Base-by-base conservation (phyloP, 2,329 filamentous ascomycete species). In the Eurotiales sp. region DNA sequence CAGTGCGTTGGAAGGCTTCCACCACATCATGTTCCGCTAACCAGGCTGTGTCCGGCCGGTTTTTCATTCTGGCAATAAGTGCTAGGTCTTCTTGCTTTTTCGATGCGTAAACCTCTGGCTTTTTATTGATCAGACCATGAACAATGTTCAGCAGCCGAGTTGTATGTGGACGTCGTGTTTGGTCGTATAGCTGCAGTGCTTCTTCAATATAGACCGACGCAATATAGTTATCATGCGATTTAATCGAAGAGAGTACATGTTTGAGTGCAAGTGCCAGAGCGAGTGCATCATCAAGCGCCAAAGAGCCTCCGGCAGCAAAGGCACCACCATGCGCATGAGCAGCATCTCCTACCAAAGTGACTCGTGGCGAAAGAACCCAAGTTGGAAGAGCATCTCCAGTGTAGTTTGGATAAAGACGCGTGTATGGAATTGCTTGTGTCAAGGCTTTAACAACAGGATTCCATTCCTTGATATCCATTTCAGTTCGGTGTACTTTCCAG, bases 21-120 rank as follows among this genome's bases (percentile, higher is more conserved):
- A 71, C 64, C 8, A 77, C 74, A 58, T 77, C 72, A 58, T 78
- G 74, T 55, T 77, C 74, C 17, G 72, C 71, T 25, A 78, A 64
- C 75, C 74, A 77, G 14, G 58, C 64, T 4, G 68, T 67, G 50
- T 75, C 66, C 2, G 63, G 61, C 4, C 74, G 61, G 17, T 56
- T 65, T 21, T 54, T 61, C 56, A 76, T 68, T 47, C 69, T 61
- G 1, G 56, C 34, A 40, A 67, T 56, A 34, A 77, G 56, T 42
- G 67, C 61, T 41, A 67, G 65, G 22, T 77, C 72, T 4, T 68
- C 71, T 55, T 72, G 52, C 32, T 53, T 67, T 1, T 39, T 1
- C 29, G 44, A 34, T 56, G 51, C 0, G 51, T 34, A 19, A 8
- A 60, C 10, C 56, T 40, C 29, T 19, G 37, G 30, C 14, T 51